A percentile compares a stretch with the other conserved stretches of the same genome.
Conservation (phyloP, 2,329 filamentous ascomycete genomes). For the Exophiala viscosa region DNA sequence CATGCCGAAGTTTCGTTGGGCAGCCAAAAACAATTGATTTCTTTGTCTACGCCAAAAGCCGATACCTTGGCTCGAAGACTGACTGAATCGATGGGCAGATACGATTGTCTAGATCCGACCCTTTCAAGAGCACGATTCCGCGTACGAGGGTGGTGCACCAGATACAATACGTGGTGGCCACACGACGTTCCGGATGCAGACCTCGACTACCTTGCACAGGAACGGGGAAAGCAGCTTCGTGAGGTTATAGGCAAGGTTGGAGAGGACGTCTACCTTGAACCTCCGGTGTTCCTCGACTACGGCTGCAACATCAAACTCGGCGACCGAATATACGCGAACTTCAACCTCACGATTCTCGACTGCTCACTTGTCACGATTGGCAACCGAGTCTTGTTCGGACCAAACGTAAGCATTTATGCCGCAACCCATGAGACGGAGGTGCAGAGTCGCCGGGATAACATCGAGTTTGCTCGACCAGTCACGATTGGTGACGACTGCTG, state of each 20-base stretch:
- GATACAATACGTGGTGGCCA: no score
- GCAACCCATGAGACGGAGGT: slow-evolving; percentile 54
- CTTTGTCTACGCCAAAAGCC: no score
- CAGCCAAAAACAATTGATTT: no score
- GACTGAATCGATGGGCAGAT: no score
- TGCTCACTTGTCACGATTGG: slow-evolving; percentile 53
- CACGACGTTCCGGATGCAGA: neutral
- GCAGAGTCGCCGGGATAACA: slow-evolving; percentile 44
- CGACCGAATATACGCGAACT: slow-evolving; percentile 56
- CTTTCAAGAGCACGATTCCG: no score
- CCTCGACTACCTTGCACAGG: neutral
- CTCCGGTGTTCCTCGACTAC: slow-evolving; percentile 62
- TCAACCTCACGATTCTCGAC: slow-evolving; percentile 42
- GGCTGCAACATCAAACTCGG: slow-evolving; percentile 63
- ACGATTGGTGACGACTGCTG: slow-evolving; percentile 48
- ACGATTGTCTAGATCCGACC: no score
- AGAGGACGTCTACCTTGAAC: slow-evolving; percentile 48
- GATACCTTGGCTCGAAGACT: no score
- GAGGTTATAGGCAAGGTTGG: neutral
- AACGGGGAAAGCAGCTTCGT: neutral
- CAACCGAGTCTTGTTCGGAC: slow-evolving; percentile 51
- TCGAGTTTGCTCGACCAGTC: slow-evolving; percentile 50
- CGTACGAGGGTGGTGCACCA: no score
- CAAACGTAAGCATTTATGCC: slow-evolving; percentile 51
- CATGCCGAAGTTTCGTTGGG: neutral